A percentile compares a stretch with the other conserved stretches of the same genome.
Evolutionary conservation across 1,284 basidiomycete species (phyloP).

Genomic region (Takashimella tepidaria): DNA sequence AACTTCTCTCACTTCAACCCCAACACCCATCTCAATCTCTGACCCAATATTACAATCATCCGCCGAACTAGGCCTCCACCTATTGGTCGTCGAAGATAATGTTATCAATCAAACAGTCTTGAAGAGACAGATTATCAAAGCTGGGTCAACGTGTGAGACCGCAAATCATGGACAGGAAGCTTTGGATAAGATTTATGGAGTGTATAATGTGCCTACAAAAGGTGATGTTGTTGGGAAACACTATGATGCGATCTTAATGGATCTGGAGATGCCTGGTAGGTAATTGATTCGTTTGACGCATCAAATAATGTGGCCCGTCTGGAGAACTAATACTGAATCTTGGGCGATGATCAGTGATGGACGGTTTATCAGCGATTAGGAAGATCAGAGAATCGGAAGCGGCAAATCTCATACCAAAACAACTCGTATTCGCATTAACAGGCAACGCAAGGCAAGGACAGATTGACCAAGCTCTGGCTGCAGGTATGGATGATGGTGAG

Average conservation of each 20-base stretch:
- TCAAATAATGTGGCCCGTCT: too few relatives aligned
- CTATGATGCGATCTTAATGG: conserved; percentile 33
- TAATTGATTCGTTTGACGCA: too few relatives aligned
- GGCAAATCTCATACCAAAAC: conserved; percentile 19
- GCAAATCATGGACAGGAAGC: conserved; percentile 48
- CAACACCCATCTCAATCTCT: too few relatives aligned
- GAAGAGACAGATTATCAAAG: conserved; percentile 45
- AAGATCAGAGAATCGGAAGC: conserved; percentile 29
- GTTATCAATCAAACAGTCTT: conserved; percentile 49
- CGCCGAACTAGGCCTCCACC: conserved; percentile 11
- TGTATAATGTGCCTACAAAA: conserved; percentile 15
- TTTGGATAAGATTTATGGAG: conserved; percentile 27
- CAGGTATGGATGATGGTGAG: conserved; percentile 31
- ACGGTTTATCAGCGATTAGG: conserved; percentile 34
- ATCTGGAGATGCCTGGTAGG: conserved; percentile 39
- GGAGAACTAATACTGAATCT: not conserved
- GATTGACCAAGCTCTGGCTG: conserved; percentile 23
- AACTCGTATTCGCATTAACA: conserved; percentile 23
- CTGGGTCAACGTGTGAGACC: conserved; percentile 36
- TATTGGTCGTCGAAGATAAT: conserved; percentile 49
- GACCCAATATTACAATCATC: too few relatives aligned
- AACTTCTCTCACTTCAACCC: too few relatives aligned
- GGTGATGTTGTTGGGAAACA: conserved; percentile 11
- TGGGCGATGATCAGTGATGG: conserved; percentile 26
- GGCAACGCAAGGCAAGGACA: conserved; percentile 28